Evolutionary conservation across 176 grass and related monocot genomes (phyloP), one percentile per base, ranked within the genome.

Genomic region (Aegilops umbellulata): DNA sequence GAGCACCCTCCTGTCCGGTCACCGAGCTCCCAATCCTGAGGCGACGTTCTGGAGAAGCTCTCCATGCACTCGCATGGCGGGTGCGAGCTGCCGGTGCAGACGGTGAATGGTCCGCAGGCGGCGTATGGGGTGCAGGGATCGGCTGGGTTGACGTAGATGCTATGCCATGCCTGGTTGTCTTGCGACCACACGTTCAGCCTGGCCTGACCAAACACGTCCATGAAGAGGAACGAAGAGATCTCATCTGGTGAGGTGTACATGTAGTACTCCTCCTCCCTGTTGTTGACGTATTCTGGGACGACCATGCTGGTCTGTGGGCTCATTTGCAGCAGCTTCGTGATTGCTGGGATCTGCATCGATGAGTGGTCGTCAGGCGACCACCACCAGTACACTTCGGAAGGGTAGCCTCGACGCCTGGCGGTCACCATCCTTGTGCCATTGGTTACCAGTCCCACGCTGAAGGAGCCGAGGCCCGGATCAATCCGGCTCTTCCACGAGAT

Each of bases 101-200:
- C 79, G 26, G 74, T 81, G 38, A 91, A 91, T 39, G 89, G 38
- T 62, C 89, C 89, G 7, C 85, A 91, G 47, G 74, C 36, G 38
- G 71, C 80, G 16, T 76, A 87, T 23, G 83, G 79, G 47, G 39
- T 39, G 32, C 89, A 91, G 34, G 53, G 64, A 12, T 32, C 13
- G 38, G 15, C 79, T 0, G 89, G 89, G 11, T 81, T 66, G 61
- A 70, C 27, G 74, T 27, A 78, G 35, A 78, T 84, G 26, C 23
- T 63, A 4, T 70, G 38, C 85, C 89, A 87, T 36, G 51, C 27
- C 46, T 82, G 62, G 34, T 12, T n/a, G 39, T 7, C 7, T 17
- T 86, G 60, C 15, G 61, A 73, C 83, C 83, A 90, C 22, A 78
- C 74, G 6, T 26, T 26, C 35, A 58, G 49, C 77, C 63, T 60